Percentiles rank a stretch among this genome's conserved stretches.
Evolutionary conservation across 2,329 filamentous ascomycete genomes (phyloP).

Genomic region (Trichoderma polysporum): DNA sequence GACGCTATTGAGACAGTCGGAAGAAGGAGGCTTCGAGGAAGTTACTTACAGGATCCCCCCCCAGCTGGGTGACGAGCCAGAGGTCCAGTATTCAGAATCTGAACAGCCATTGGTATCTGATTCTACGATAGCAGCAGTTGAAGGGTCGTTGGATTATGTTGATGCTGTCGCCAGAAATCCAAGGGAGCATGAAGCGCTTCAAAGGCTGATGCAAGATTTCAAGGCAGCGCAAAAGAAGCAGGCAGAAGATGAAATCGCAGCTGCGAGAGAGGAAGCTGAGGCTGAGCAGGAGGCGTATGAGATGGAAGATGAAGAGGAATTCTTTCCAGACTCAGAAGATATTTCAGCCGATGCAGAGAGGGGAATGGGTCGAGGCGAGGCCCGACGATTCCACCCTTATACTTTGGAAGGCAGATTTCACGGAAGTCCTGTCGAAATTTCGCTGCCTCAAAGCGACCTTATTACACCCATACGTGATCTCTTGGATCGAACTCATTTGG

Average conservation of each 20-base stretch:
- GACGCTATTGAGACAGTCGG: constrained; percentile 53
- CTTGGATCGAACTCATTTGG: constrained; percentile 65
- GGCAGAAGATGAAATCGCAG: constrained; percentile 16
- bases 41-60: constrained; percentile 47
- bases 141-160: constrained; percentile 41
- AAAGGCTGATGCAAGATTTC: constrained; percentile 58
- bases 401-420: constrained; percentile 73
- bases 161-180: constrained; percentile 51
- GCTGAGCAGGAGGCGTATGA: constrained; percentile 24
- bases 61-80: constrained; percentile 8
- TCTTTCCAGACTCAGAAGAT: constrained; percentile 22
- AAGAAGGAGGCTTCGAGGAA: constrained; percentile 61
- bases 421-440: constrained; percentile 70
- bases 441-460: constrained; percentile 69
- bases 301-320: constrained; percentile 28
- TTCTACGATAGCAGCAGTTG: constrained; percentile 29
- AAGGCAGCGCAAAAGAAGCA: constrained; percentile 44
- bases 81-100: background rate
- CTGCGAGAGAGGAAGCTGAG: constrained; percentile 28
- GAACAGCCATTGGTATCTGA: constrained; percentile 22
- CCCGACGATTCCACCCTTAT: constrained; percentile 66
- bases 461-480: constrained; percentile 68
- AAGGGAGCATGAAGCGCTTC: constrained; percentile 56
- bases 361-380: constrained; percentile 29
- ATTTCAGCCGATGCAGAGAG: constrained; percentile 35